Conservation (phyloP, 2,329 filamentous ascomycete species). For the Teratosphaeria pseudoeucalypti region DNA sequence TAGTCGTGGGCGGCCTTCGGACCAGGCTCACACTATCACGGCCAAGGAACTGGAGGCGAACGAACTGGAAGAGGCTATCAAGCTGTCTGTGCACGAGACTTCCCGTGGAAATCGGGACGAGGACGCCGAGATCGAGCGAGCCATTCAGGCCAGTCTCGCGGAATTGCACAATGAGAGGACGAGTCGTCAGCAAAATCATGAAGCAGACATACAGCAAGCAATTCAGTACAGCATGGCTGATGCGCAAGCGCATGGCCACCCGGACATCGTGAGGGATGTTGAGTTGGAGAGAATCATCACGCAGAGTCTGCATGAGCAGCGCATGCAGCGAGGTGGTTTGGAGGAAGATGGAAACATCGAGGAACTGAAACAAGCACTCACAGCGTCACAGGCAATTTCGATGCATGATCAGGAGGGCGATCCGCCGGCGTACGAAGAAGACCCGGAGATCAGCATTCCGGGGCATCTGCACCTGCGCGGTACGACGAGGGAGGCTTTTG, state of each 20-base stretch:
- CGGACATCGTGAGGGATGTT: slow-evolving; percentile 14
- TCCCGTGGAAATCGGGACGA: slow-evolving; percentile 59
- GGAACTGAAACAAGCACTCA: slow-evolving; percentile 9
- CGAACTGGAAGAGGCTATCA: slow-evolving; percentile 62
- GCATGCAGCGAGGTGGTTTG: slow-evolving; percentile 1
- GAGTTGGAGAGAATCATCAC: slow-evolving; percentile 36
- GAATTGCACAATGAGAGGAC: slow-evolving; percentile 39
- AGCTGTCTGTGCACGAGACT: slow-evolving; percentile 56
- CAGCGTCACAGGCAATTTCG: slow-evolving; percentile 4
- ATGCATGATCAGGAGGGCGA: slow-evolving; percentile 2
- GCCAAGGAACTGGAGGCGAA: slow-evolving; percentile 18
- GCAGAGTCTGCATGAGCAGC: slow-evolving; percentile 35
- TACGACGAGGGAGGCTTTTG: slow-evolving; percentile 17
- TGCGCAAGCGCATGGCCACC: slow-evolving; percentile 25
- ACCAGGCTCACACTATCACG: slow-evolving; percentile 2
- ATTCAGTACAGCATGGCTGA: slow-evolving; percentile 26
- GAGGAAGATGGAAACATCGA: slow-evolving; percentile 11
- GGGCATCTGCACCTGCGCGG: slow-evolving; percentile 16
- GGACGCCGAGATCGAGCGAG: slow-evolving; percentile 60
- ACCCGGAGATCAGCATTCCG: not conserved
- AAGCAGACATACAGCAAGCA: slow-evolving; percentile 35
- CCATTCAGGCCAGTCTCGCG: slow-evolving; percentile 60
- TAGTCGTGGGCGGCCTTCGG: not conserved
- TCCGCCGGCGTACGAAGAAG: slow-evolving; percentile 17
- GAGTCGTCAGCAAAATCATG: slow-evolving; percentile 14